phyloP scores from a whole-genome alignment of 176 grass and related monocot species.

The Zoysia japonica region DNA sequence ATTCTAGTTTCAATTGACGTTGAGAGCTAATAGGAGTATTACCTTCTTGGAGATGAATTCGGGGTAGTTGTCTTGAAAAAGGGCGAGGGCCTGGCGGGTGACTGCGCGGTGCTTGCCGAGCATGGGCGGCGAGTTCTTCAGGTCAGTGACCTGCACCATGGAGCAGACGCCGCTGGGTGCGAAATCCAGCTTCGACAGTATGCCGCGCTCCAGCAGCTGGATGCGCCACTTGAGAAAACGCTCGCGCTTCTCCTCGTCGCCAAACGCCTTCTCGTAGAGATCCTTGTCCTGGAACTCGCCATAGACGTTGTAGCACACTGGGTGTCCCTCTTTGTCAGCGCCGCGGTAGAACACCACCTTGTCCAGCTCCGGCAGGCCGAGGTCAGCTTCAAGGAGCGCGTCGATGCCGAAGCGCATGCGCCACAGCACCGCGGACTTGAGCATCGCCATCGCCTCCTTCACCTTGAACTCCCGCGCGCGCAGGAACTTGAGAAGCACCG shows the following conservation, averaged over 20 bases:
- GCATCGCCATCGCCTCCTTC: constrained; percentile 90
- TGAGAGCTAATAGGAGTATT: neutral
- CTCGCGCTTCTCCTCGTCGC: constrained; percentile 85
- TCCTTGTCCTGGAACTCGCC: constrained; percentile 99
- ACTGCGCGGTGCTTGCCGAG: constrained; percentile 91
- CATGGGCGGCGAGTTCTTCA: constrained; percentile 91
- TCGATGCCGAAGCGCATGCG: constrained; percentile 92
- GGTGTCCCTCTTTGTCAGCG: constrained; percentile 69
- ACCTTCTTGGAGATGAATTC: constrained; percentile 99
- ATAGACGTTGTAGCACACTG: constrained; percentile 94
- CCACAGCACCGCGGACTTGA: constrained; percentile 77
- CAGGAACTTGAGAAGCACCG: constrained; percentile 93
- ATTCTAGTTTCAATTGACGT: neutral
- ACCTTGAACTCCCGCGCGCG: constrained; percentile 91
- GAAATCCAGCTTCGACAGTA: constrained; percentile 79
- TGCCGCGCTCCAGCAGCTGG: constrained; percentile 90
- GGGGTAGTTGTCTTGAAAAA: constrained; percentile 96
- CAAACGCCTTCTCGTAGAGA: constrained; percentile 93
- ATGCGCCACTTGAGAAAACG: constrained; percentile 99
- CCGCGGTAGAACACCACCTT: constrained; percentile 83
- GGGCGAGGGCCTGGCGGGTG: constrained; percentile 74
- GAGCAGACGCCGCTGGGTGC: constrained; percentile 70
- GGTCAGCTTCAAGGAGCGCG: constrained; percentile 67
- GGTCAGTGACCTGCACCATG: constrained; percentile 95
- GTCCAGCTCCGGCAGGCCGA: constrained; percentile 74